These are phyloP conservation scores for Zymoseptoria ardabiliae DNA, from an alignment of 2,329 filamentous ascomycete species.

Conservation along the genomic window DNA sequence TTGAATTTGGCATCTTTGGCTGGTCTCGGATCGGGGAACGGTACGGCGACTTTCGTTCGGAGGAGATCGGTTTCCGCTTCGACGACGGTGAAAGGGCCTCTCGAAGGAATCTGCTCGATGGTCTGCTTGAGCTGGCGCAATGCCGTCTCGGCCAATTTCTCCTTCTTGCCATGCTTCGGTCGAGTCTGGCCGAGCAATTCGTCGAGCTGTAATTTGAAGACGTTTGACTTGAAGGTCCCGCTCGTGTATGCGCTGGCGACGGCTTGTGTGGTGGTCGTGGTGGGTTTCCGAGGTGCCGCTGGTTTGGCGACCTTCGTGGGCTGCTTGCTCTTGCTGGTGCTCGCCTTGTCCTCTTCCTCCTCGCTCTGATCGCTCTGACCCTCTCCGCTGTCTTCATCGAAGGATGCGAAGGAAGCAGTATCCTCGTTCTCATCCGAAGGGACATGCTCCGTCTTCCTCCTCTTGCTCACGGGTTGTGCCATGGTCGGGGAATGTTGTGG, in stretches of 20 bases:
- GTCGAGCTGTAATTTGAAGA: constrained; percentile 62
- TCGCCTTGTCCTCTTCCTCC: constrained; percentile 1
- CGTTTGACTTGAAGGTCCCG: constrained; percentile 56
- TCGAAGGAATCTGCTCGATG: constrained; percentile 51
- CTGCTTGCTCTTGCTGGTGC: constrained; percentile 1
- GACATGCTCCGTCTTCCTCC: constrained; percentile 29
- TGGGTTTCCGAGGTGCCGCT: constrained; percentile 2
- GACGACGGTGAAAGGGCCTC: constrained; percentile 45
- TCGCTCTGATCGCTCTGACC: constrained; percentile 13
- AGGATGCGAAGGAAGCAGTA: constrained; percentile 30
- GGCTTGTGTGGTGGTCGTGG: constrained; percentile 1
- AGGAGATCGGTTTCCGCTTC: constrained; percentile 63
- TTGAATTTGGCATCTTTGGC: constrained; percentile 72
- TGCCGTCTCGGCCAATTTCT: constrained; percentile 46
- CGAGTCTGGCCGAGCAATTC: constrained; percentile 53
- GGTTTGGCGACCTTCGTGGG: constrained; percentile 9
- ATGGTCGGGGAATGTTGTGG: constrained; percentile 14
- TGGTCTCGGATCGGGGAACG: constrained; percentile 77
- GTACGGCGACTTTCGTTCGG: constrained; percentile 64
- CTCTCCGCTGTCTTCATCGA: constrained; percentile 16
- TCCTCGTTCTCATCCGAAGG: constrained; percentile 23
- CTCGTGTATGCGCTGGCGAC: constrained; percentile 38
- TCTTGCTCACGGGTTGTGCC: constrained; percentile 27
- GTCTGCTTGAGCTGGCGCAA: constrained; percentile 49
- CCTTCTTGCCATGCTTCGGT: constrained; percentile 51